Evolutionary conservation across 2,329 filamentous ascomycete species (phyloP), one percentile per base, ranked within the genome.

Genomic region (Diaporthe humulicola): DNA sequence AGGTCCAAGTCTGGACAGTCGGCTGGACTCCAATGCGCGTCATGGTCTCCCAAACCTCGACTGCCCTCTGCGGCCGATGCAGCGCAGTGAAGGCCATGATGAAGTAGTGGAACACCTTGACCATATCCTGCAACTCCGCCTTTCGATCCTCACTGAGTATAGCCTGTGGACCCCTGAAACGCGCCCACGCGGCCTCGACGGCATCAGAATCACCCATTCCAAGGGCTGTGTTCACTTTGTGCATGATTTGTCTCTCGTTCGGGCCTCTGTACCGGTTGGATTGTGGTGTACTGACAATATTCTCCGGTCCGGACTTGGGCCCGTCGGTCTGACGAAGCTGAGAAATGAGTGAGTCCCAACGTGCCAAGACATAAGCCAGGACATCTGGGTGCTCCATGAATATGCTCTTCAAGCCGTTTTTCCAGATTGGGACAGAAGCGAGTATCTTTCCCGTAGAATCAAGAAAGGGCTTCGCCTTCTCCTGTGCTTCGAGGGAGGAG

Each of bases 1-100:
- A 85, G 52, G 91, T 93, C 90, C 93, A 97, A 0, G 94, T 93
- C 78, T 86, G 88, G 72, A 93, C 79, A 9, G 88, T 91, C 19
- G 94, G 92, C 73, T 85, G 82, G 40, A 93, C 80, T 1, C 89
- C 90, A 70, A 89, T 77, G 52, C 79, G 77, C 42, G 80, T 77
- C 86, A 89, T 89, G 57, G 84, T 73, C 42, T 85, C 83, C 78
- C 88, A 82, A 5, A 84, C 80, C 3, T 80, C 78, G 48, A 82
- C 77, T 22, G 83, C 80, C 15, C 79, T 77, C 22, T 81, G 73
- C 19, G 81, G 80, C 71, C 77, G 78, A 25, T 79, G 78, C 77
- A 84, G 74, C 25, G 78, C 79, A 67, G 80, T 80, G 72, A 81
- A 84, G 1, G 77, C 81, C 78, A 81, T 78, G 73, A 85, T 83